Conservation (phyloP, 108 stramenopile genomes). For the Ochromonas danica region DNA sequence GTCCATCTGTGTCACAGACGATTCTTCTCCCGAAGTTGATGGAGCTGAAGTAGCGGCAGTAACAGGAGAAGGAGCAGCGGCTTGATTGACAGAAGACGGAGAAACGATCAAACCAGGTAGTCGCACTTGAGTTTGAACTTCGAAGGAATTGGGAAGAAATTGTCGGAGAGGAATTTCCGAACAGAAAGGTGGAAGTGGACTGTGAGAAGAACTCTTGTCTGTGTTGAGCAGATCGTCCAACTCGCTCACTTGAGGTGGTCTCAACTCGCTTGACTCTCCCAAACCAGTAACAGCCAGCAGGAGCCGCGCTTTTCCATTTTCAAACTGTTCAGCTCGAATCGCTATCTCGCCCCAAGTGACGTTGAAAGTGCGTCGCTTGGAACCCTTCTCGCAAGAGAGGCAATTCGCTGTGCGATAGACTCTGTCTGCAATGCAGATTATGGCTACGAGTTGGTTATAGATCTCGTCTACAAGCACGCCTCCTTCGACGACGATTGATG, state of each 20-base stretch:
- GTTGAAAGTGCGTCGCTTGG: conserved; percentile 5
- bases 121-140: neutral
- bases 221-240: neutral
- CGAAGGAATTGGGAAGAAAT: neutral
- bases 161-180: neutral
- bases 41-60: neutral
- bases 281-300: neutral
- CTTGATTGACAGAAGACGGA: neutral
- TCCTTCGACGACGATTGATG: conserved; percentile 14
- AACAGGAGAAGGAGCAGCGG: neutral
- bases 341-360: neutral
- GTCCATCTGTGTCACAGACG: neutral
- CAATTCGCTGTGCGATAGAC: neutral
- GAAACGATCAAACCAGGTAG: neutral
- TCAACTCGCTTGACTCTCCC: neutral
- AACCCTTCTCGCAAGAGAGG: neutral
- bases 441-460: neutral
- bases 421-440: neutral
- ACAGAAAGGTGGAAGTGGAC: neutral
- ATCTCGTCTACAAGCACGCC: neutral
- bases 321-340: neutral
- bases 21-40: neutral
- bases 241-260: neutral
- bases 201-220: too few relatives aligned
- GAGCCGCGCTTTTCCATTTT: neutral